Evolutionary conservation across 345 rosid genomes (phyloP).

Genomic region (Lepidium sativum): DNA sequence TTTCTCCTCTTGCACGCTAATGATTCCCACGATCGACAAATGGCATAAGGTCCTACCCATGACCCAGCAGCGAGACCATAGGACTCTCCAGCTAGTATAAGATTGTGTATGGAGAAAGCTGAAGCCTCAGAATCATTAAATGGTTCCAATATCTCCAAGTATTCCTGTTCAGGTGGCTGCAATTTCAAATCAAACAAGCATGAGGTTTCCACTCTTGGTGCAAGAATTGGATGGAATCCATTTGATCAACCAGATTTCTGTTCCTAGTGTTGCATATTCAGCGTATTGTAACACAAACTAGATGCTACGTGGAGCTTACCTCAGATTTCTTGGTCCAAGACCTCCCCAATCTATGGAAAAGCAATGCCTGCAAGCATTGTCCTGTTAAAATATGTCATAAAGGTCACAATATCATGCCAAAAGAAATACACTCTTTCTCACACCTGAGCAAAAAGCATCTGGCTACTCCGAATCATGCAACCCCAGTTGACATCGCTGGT

Average conservation of each 20-base stretch:
- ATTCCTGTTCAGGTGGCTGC: constrained; percentile 60
- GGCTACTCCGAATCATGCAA: constrained; percentile 97
- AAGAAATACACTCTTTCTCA: neutral
- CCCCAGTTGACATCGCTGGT: constrained; percentile 89
- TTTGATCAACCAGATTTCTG: neutral
- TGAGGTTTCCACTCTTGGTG: neutral
- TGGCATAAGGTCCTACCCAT: constrained; percentile 98
- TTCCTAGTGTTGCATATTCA: neutral
- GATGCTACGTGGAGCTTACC: constrained; percentile 29
- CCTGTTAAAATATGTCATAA: neutral
- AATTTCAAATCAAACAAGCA: constrained; percentile 22
- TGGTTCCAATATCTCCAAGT: constrained; percentile 62
- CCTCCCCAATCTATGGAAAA: constrained; percentile 79
- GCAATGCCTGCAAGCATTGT: constrained; percentile 52
- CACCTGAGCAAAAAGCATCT: constrained; percentile 96
- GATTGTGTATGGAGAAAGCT: constrained; percentile 80
- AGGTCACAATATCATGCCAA: neutral
- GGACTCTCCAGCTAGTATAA: constrained; percentile 58
- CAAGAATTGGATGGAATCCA: neutral
- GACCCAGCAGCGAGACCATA: constrained; percentile 97
- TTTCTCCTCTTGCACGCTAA: constrained; percentile 48
- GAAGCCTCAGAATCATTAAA: constrained; percentile 71
- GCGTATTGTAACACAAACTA: neutral
- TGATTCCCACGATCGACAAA: constrained; percentile 82
- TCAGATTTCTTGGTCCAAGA: constrained; percentile 55